phyloP scores from a whole-genome alignment of 2,329 filamentous ascomycete genomes.

The Cadophora sp. region DNA sequence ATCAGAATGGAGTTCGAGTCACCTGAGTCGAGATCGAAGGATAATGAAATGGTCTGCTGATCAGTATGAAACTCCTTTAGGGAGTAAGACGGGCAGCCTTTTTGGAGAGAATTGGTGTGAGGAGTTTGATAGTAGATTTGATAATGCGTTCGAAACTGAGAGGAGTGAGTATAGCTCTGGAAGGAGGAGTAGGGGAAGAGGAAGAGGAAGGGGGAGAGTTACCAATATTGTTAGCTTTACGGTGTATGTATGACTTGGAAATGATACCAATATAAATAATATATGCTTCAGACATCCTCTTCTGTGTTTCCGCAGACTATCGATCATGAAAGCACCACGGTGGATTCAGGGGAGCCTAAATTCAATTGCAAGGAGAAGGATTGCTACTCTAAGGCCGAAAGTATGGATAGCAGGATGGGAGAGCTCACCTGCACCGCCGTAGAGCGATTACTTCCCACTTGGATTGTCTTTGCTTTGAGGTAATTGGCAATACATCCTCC shows the following conservation, averaged over 20 bases:
- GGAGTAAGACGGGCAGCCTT: background rate
- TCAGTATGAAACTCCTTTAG: too few species aligned
- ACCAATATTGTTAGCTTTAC: constrained; percentile 11
- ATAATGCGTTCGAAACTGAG: background rate
- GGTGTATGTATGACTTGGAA: background rate
- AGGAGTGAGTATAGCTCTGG: background rate
- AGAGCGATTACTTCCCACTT: too few species aligned
- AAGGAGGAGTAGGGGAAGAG: background rate
- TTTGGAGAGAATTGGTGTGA: background rate
- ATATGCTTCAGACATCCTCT: background rate
- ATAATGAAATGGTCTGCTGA: background rate
- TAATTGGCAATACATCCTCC: background rate
- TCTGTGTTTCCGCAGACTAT: background rate
- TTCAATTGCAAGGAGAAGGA: too few species aligned
- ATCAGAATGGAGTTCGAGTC: background rate
- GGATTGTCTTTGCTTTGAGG: too few species aligned
- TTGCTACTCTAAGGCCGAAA: too few species aligned
- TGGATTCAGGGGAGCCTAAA: too few species aligned
- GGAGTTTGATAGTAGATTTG: background rate
- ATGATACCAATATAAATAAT: background rate
- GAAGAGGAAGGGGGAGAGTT: background rate
- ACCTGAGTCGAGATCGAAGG: background rate
- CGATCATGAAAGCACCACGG: background rate
- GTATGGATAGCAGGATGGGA: too few species aligned
- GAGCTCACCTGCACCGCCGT: too few species aligned